Base-by-base conservation (phyloP, 2,329 filamentous ascomycete genomes). In the Botrytis tulipae region DNA sequence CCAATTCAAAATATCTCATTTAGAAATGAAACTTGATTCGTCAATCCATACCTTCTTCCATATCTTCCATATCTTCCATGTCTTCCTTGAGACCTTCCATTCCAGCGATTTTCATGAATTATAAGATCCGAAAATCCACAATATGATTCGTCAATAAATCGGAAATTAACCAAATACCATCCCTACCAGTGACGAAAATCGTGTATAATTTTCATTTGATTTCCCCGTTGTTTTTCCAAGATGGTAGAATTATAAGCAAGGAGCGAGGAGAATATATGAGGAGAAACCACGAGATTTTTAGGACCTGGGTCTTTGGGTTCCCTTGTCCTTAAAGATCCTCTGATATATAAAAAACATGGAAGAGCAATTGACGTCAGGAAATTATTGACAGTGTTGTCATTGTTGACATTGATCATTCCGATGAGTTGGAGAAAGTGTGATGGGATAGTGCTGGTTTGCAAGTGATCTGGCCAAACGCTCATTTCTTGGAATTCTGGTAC, bases 121-220 rank as follows among this genome's bases (percentile, higher is more conserved):
- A 25, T 35, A 46, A 48, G n/a, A 51, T 46, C 40, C 40, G 14
- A 25, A 51, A 51, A 20, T 22, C 63, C 62, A 51, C 46, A 54
- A 67, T 40, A 29, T 67, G 65, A 54, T 67, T 67, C 44, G 63
- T 67, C 63, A 29, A 67, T 67, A 48, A 51, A 29, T 40, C 65
- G 65, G 65, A 67, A 54, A 67, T 67, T 67, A 67, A 54, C n/a
- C 22, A 37, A 54, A 29, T 22, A 40, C 65, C 25, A 65, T 63
- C 61, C 32, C 22, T n/a, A 67, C 63, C 32, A 18, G 29, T 67
- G 63, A 67, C 63, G 32, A 66, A 37, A 67, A 67, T 51, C 22
- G 22, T 37, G 25, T 20, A 35, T 25, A 46, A 37, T 29, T 63
- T 63, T 29, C 37, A 20, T 16, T 29, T 42, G 51, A 18, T 57